Conservation (phyloP, 2,329 filamentous ascomycete genomes). For the Botryosphaeria dothidea region DNA sequence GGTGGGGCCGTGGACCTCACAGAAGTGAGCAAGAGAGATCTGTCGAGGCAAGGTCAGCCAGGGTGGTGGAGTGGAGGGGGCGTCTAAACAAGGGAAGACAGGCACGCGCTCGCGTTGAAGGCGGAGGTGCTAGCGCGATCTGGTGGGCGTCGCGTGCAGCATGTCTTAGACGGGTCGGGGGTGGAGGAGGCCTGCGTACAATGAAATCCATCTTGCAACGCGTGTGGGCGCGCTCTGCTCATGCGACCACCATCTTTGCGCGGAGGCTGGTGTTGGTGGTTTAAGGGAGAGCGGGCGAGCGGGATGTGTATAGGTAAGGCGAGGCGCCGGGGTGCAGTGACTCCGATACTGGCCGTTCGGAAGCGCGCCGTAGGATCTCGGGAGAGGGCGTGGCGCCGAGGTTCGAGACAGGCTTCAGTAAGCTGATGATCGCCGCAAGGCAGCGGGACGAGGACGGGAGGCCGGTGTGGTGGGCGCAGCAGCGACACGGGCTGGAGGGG, state of each 20-base stretch:
- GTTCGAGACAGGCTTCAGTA: conserved; percentile 6
- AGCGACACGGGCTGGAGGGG: background rate
- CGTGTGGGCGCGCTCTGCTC: conserved; percentile 11
- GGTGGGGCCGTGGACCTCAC: conserved; percentile 63
- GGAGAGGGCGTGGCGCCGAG: conserved; percentile 1
- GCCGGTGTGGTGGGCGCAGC: background rate
- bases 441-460: background rate
- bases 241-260: conserved; percentile 18
- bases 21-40: conserved; percentile 65
- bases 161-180: conserved; percentile 21
- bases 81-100: conserved; percentile 9
- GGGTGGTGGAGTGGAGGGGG: background rate
- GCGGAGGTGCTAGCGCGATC: conserved; percentile 24
- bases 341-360: conserved; percentile 2
- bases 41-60: conserved; percentile 34
- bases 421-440: conserved; percentile 9
- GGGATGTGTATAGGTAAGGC: background rate
- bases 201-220: conserved; percentile 40
- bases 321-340: conserved; percentile 2
- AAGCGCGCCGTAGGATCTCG: conserved; percentile 15
- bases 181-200: conserved; percentile 26
- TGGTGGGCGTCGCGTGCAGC: conserved; percentile 15
- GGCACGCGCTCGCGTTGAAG: conserved; percentile 17
- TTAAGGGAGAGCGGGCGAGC: background rate
- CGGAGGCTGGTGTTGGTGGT: background rate